These are phyloP conservation scores for Physcomitrellopsis africana DNA, from an alignment of 225 moss, liverwort and hornwort genomes.

Conservation along the genomic window DNA sequence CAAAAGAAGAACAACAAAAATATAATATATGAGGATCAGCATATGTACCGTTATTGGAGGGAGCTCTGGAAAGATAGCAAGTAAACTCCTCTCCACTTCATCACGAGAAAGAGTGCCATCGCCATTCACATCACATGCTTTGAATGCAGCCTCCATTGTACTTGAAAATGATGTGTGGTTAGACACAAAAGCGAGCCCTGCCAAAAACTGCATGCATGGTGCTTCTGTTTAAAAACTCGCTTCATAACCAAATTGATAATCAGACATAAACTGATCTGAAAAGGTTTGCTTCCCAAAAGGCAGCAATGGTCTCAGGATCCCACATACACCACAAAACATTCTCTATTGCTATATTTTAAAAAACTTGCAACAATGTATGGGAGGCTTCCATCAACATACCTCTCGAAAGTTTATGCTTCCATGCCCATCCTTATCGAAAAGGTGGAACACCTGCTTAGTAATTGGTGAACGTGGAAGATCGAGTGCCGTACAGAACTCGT, in stretches of 20 bases:
- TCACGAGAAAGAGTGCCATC: conserved; percentile 56
- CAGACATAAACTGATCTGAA: neutral
- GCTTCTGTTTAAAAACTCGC: neutral
- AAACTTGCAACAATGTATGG: neutral
- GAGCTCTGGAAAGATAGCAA: conserved; percentile 58
- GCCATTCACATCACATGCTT: conserved; percentile 60
- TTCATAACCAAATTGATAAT: neutral
- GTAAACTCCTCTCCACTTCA: conserved; percentile 62
- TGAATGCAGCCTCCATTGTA: conserved; percentile 59
- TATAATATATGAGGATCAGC: neutral
- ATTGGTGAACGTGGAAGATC: conserved; percentile 53
- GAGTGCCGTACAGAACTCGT: conserved; percentile 54
- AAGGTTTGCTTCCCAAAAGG: neutral
- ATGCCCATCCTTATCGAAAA: conserved; percentile 58
- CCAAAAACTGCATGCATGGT: conserved; percentile 48
- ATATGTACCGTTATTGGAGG: conserved; percentile 42
- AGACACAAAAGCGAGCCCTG: conserved; percentile 61
- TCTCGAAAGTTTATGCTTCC: conserved; percentile 68
- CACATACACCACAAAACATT: neutral
- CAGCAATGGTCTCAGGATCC: conserved; percentile 6
- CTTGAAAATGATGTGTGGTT: conserved; percentile 59
- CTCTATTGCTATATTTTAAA: neutral
- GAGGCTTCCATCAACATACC: conserved; percentile 34
- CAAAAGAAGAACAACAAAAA: neutral
- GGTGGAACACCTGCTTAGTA: conserved; percentile 60